phyloP scores from a whole-genome alignment of 495 filamentous ascomycete genomes.

The Pseudotulostoma volvatum region DNA sequence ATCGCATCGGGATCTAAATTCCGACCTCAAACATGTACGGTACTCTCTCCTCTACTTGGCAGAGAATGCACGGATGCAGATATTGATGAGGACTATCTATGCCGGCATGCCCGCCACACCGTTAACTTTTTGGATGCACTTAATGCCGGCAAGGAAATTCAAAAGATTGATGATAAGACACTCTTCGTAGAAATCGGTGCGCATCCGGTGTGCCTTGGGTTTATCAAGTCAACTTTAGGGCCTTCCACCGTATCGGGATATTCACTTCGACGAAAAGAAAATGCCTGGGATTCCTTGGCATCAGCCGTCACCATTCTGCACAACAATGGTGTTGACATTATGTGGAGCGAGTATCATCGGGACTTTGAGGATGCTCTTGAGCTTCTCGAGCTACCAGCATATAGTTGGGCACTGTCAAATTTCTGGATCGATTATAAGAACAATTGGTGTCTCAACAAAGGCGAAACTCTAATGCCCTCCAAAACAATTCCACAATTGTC shows the following conservation, averaged over 20 bases:
- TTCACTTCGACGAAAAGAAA: slow-evolving; percentile 38
- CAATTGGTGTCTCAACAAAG: slow-evolving; percentile 34
- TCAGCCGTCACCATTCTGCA: slow-evolving; percentile 45
- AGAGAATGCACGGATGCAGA: slow-evolving; percentile 38
- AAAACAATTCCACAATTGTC: slow-evolving; percentile 26
- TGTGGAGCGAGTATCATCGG: slow-evolving; percentile 67
- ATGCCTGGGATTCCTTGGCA: slow-evolving; percentile 48
- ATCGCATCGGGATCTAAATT: slow-evolving; percentile 43
- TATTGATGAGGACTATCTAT: slow-evolving; percentile 43
- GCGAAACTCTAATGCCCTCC: slow-evolving; percentile 17
- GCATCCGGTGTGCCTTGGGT: slow-evolving; percentile 48
- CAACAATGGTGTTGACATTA: slow-evolving; percentile 44
- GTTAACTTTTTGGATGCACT: slow-evolving; percentile 60
- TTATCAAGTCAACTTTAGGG: slow-evolving; percentile 53
- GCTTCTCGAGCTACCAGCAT: slow-evolving; percentile 53
- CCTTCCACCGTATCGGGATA: slow-evolving; percentile 39
- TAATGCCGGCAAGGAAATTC: slow-evolving; percentile 33
- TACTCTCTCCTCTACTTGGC: slow-evolving; percentile 54
- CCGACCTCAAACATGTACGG: slow-evolving; percentile 42
- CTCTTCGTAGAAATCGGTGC: slow-evolving; percentile 50
- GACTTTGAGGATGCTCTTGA: slow-evolving; percentile 45
- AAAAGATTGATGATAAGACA: slow-evolving; percentile 26
- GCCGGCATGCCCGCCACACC: slow-evolving; percentile 47
- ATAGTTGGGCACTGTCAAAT: slow-evolving; percentile 65
- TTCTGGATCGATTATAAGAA: slow-evolving; percentile 70